Evolutionary conservation across 345 rosid species (phyloP).

Genomic region (Camelina neglecta): DNA sequence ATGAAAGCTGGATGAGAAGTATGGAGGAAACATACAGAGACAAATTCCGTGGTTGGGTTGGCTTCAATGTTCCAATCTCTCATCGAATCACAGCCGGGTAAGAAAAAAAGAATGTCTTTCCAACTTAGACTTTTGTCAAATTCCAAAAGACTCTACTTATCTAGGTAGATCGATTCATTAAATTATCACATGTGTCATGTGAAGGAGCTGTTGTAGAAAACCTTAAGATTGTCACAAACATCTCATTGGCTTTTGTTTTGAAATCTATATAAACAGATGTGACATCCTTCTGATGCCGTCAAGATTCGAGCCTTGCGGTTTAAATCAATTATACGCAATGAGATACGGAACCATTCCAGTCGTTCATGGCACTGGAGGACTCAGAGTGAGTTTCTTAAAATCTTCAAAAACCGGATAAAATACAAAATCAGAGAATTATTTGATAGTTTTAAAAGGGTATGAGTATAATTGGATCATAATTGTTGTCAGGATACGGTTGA

Average conservation of each 20-base stretch:
- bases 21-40: conserved; percentile 70
- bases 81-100: conserved; percentile 98
- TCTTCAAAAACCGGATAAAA: neutral
- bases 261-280: conserved; percentile 57
- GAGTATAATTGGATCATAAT: neutral
- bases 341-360: conserved; percentile 95
- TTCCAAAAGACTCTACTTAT: neutral
- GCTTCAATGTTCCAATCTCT: conserved; percentile 88
- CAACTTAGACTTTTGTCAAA: neutral
- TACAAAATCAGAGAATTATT: conserved; percentile 1
- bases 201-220: neutral
- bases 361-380: conserved; percentile 95
- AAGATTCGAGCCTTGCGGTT: conserved; percentile 95
- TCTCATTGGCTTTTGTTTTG: neutral
- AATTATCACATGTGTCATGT: neutral
- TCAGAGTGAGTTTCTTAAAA: conserved; percentile 62
- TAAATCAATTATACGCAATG: conserved; percentile 96
- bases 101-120: neutral
- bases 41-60: conserved; percentile 96
- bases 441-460: neutral
- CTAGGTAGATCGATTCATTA: neutral
- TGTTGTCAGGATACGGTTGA: conserved; percentile 82
- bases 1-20: conserved; percentile 87
- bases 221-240: neutral
- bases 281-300: conserved; percentile 98